A percentile compares a stretch with the other conserved stretches of the same genome.
phyloP scores from a whole-genome alignment of 202 grass and related monocot species.

The Carex arenaria region DNA sequence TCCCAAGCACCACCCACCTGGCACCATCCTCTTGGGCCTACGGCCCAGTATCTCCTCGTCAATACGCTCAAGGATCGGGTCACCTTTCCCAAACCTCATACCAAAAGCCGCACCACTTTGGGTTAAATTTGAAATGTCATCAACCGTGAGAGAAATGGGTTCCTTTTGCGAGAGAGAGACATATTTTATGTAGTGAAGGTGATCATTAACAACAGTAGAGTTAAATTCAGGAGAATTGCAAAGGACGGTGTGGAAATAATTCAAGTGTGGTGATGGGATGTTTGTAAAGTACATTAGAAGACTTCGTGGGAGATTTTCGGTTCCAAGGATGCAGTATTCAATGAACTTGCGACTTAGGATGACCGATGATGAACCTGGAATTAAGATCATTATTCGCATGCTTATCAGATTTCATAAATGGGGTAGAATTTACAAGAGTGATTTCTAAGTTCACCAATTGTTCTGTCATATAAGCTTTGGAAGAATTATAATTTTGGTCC shows the following conservation, averaged over 20 bases:
- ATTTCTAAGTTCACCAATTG: background rate
- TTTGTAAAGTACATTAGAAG: conserved; percentile 91
- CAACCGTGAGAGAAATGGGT: conserved; percentile 34
- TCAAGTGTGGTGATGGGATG: conserved; percentile 54
- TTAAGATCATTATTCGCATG: background rate
- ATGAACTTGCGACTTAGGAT: conserved; percentile 78
- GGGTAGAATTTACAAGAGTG: background rate
- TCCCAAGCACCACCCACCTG: conserved; percentile 90
- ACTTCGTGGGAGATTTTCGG: conserved; percentile 80
- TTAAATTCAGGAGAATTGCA: conserved; percentile 84
- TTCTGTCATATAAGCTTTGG: background rate
- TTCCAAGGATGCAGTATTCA: conserved; percentile 62
- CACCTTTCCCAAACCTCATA: conserved; percentile 48
- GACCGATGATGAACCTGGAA: conserved; percentile 70
- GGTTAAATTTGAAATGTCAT: conserved; percentile 64
- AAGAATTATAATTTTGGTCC: background rate
- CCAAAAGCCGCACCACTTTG: conserved; percentile 49
- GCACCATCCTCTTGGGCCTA: conserved; percentile 34
- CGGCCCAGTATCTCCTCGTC: conserved; percentile 55
- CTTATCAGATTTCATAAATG: background rate
- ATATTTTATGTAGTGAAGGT: conserved; percentile 54
- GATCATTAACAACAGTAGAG: conserved; percentile 67
- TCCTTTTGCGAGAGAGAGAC: conserved; percentile 35
- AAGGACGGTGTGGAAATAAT: conserved; percentile 91
- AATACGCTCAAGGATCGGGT: conserved; percentile 59